Base-by-base conservation (phyloP, 768 basidiomycete species). In the Cystobasidium onofrii region DNA sequence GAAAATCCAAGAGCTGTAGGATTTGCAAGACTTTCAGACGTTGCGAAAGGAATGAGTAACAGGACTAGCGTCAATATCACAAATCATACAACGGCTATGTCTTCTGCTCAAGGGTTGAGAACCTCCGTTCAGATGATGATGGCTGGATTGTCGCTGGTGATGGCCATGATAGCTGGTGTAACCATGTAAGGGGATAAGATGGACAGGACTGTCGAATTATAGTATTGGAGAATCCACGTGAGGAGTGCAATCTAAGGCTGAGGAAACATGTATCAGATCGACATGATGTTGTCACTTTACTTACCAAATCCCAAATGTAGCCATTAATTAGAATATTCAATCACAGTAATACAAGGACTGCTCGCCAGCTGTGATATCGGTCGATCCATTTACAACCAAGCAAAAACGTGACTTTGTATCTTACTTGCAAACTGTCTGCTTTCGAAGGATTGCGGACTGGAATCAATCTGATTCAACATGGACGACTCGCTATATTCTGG, bases 1-100 rank as follows among this genome's bases (percentile, higher is more conserved):
- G n/a, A 52, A 1, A 39, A 67, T 41, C 66, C 70, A 1, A n/a
- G 31, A 15, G 70, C 74, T 23, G 74, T 75, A 18, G 74, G 74
- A 25, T 75, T 75, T 52, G 74, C 74, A 9, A 27, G 39, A 52
- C 61, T 75, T 43, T 57, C 54, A 7, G 33, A 60, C 6, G 29
- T 33, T 4, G 69, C 69, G 4, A 61, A 60, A 36, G 54, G 57
- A 27, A 15, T 60, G 33, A 34, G 57, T 13, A 23, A 60, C 57
- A 3, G n/a, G 9, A 60, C 57, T 6, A 6, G 27, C 10, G 52
- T 29, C n/a, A 20, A 20, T 20, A 20, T 54, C 27, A 54, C 52
- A 6, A 29, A 29, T 10, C 27, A n/a, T 4, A n/a, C 52, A 20
- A 54, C 27, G 20, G 52, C 52, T 20, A 20, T n/a, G 4, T 54